Base-by-base conservation (phyloP, 2,329 filamentous ascomycete species). In the Sclerotinia glacialis region DNA sequence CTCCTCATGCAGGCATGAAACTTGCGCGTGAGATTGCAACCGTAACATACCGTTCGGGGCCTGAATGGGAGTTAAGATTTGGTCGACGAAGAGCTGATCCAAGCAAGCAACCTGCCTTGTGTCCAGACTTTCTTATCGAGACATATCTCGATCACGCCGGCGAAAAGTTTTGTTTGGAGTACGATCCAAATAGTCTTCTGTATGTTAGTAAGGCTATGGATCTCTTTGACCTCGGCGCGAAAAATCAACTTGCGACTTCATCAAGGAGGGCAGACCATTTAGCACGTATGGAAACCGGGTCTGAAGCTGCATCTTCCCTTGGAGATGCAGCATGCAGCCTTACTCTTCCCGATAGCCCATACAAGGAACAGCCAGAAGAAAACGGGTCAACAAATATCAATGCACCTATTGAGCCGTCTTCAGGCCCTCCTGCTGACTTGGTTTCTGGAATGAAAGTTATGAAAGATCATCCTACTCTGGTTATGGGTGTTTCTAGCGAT, bases 131-230 rank as follows among this genome's bases (percentile, higher is more conserved):
- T 75, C 83, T 99, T 31, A 97, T 99, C 71, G 95, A 99, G 80
- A 99, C 95, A 0, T 99, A 99, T 76, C 86, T 99, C 23, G 95
- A 99, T 78, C 95, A 99, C 75, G 95, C 95, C 0, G 95, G 95
- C 26, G 95, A 99, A 81, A 99, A 99, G 78, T 99, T 96, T 82
- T 97, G 93, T 76, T 83, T 99, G 34, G 93, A 95, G 70, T 98
- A 98, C 77, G 95, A 99, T 74, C 88, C 95, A 34, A 99, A 99
- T 79, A 97, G 93, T 75, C 80, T 98, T 49, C 82, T 99, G 2
- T 99, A 99, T 77, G 92, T 99, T 66, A 96, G 92, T 77, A 99
- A 99, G 79, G 95, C 95, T 6, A 99, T 99, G 95, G 95, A 99
- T 76, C 83, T 99, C 16, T 99, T 99, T 77, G 95, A 99, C 74